phyloP scores from a whole-genome alignment of 768 basidiomycete genomes.

The Rhizopogon sp. region DNA sequence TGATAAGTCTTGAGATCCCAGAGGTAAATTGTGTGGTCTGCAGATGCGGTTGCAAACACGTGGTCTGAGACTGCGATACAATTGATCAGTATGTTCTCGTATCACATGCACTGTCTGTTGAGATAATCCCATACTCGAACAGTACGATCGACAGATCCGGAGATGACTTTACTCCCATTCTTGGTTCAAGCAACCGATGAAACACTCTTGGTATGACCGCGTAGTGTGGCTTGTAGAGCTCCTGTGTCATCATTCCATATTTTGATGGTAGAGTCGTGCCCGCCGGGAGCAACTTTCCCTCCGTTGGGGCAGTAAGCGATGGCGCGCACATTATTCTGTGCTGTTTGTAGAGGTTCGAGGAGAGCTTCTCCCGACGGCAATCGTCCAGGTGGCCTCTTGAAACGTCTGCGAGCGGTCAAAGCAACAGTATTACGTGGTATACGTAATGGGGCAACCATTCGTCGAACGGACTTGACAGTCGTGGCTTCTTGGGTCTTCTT shows the following conservation, averaged over 20 bases:
- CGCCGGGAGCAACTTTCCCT: slow-evolving; percentile 12
- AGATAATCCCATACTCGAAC: not conserved
- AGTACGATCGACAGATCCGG: not conserved
- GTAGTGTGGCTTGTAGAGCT: not conserved
- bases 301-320: slow-evolving; percentile 18
- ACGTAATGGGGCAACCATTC: not conserved
- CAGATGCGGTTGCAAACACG: not conserved
- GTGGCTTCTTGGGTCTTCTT: too few species aligned
- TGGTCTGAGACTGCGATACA: not conserved
- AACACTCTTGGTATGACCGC: not conserved
- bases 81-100: not conserved
- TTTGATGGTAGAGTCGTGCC: slow-evolving; percentile 14
- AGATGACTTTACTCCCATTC: slow-evolving; percentile 3
- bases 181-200: not conserved
- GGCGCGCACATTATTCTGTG: slow-evolving; percentile 13
- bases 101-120: too few species aligned
- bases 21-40: not conserved
- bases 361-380: not conserved
- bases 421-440: not conserved
- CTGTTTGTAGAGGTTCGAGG: slow-evolving; percentile 4
- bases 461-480: too few species aligned
- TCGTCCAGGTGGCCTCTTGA: not conserved
- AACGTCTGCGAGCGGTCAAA: too few species aligned
- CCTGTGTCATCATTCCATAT: slow-evolving; percentile 12
- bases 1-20: not conserved